Evolutionary conservation across 139 green algal species (phyloP), one percentile per base, ranked within the genome.

Genomic region (Chlamydomonas eustigma): DNA sequence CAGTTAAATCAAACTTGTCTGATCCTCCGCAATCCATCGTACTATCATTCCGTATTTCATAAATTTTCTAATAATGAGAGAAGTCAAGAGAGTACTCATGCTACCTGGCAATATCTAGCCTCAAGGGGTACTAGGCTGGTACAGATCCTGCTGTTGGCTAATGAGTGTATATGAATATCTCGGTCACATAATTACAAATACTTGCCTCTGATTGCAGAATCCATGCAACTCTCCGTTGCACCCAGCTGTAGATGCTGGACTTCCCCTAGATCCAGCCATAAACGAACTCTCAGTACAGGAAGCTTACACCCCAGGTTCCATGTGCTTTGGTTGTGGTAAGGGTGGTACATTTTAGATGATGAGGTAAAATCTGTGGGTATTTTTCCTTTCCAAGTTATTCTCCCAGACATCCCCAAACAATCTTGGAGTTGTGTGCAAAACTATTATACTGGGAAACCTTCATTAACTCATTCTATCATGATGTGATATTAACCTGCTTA

Each of bases 291-390:
- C 75, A 2, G 86, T 96, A 22, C 91, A 94, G 73, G 77, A 88
- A 30, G 87, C 89, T 0, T 93, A 93, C 81, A 93, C 87, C 0
- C 88, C 89, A 0, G 80, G 90, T 2, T 85, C 73, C 37, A 37
- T 52, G 0, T 96, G 92, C 68, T 96, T 89, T 69, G 92, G 92
- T 18, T 96, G 91, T 65, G 91, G 90, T 90, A 50, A 68, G 87
- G 12, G n/a, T n/a, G n/a, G n/a, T n/a, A n/a, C n/a, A n/a, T n/a
- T n/a, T n/a, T n/a, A n/a, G n/a, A n/a, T n/a, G n/a, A n/a, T n/a
- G n/a, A n/a, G n/a, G n/a, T n/a, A n/a, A n/a, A n/a, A n/a, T n/a
- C n/a, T n/a, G n/a, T n/a, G n/a, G n/a, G n/a, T n/a, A n/a, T n/a
- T n/a, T n/a, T n/a, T n/a, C n/a, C n/a, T n/a, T n/a, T n/a, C n/a